Percentiles rank a stretch among this genome's conserved stretches.
These are phyloP conservation scores for Eruca vesicaria DNA, from an alignment of 441 rosid species.

Conservation along the genomic window DNA sequence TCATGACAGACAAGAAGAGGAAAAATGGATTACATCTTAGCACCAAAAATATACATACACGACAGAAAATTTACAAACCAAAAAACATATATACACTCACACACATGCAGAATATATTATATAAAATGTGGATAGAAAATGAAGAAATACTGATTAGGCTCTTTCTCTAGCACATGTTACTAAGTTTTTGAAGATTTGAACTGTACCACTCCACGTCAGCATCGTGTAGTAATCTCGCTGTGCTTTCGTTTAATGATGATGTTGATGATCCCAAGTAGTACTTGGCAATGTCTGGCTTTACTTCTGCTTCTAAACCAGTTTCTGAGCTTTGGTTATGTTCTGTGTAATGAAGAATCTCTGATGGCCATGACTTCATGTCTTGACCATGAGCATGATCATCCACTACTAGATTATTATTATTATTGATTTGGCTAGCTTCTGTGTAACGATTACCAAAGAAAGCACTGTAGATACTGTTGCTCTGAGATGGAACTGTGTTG, in stretches of 20 bases:
- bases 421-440: constrained; percentile 22
- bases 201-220: constrained; percentile 21
- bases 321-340: constrained; percentile 30
- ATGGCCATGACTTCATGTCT: constrained; percentile 33
- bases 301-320: constrained; percentile 29
- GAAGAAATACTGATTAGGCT: not conserved
- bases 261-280: constrained; percentile 19
- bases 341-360: constrained; percentile 30
- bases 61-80: constrained; percentile 15
- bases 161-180: constrained; percentile 15
- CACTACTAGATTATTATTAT: not conserved
- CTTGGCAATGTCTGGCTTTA: constrained; percentile 33
- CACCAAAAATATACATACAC: not conserved
- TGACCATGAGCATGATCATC: not conserved
- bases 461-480: constrained; percentile 28
- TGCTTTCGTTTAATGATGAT: constrained; percentile 25
- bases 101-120: constrained; percentile 17
- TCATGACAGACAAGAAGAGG: not conserved
- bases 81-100: constrained; percentile 9
- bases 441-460: constrained; percentile 34
- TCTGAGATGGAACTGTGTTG: constrained; percentile 30
- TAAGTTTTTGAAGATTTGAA: constrained; percentile 23
- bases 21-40: not conserved
- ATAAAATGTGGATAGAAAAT: constrained; percentile 19
- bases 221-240: constrained; percentile 15